These are phyloP conservation scores for Penicillium palitans DNA, from an alignment of 2,329 filamentous ascomycete species.

Conservation along the genomic window DNA sequence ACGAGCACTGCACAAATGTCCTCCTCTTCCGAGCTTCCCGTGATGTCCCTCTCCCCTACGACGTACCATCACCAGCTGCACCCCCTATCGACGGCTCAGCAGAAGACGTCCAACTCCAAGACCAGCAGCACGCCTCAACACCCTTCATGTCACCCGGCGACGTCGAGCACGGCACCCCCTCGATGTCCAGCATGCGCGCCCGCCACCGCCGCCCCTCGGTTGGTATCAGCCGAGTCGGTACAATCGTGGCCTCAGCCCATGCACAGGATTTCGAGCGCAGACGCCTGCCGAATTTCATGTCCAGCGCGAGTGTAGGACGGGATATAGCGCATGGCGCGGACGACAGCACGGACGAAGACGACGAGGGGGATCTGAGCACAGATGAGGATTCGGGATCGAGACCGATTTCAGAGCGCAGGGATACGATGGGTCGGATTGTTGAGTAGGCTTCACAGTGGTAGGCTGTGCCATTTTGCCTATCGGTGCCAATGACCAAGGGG, in stretches of 20 bases:
- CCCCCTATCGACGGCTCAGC: constrained; percentile 15
- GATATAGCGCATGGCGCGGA: constrained; percentile 38
- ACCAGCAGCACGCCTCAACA: constrained; percentile 21
- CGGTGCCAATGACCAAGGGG: neutral
- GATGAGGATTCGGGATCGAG: constrained; percentile 29
- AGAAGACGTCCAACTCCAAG: constrained; percentile 30
- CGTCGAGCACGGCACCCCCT: constrained; percentile 31
- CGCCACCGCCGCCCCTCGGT: constrained; percentile 31
- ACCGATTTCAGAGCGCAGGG: neutral
- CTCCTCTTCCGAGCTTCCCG: constrained; percentile 84
- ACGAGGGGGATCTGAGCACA: constrained; percentile 33
- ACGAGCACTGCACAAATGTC: constrained; percentile 94
- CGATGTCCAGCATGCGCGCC: constrained; percentile 27
- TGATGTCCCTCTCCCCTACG: constrained; percentile 83
- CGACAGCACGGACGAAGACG: constrained; percentile 41
- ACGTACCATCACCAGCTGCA: constrained; percentile 37
- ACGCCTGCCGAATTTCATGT: constrained; percentile 52
- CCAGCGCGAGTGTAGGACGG: constrained; percentile 36
- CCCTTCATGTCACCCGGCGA: constrained; percentile 26
- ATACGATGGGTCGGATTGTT: constrained; percentile 9
- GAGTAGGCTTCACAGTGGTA: neutral
- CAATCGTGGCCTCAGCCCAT: constrained; percentile 79
- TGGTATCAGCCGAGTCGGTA: constrained; percentile 57
- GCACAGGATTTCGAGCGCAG: constrained; percentile 89
- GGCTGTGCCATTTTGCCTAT: neutral